Evolutionary conservation across 345 rosid species (phyloP), one percentile per base, ranked within the genome.

Genomic region (Brassica juncea): DNA sequence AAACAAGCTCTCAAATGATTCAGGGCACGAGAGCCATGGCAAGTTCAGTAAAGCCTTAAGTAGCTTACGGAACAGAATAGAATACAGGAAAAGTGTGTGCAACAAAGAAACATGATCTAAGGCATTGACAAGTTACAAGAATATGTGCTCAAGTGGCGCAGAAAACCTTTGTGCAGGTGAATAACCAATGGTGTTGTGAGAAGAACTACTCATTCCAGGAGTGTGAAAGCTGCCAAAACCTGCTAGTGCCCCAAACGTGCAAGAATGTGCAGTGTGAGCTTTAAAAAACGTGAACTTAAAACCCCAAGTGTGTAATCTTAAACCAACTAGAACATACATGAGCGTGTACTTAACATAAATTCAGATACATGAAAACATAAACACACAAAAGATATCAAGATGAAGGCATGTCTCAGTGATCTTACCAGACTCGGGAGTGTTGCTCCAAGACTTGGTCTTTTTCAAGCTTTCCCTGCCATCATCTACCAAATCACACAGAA

Each of bases 231-330:
- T 90, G 90, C 97, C 92, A 88, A 84, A 81, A 88, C 98, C 98
- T 94, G 97, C 91, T 92, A 84, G 94, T 94, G 92, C 85, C 90
- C 90, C 94, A 91, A 84, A 89, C 86, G 94, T 92, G 97, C 88
- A 91, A 91, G 89, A 87, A 85, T 87, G 97, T 91, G 97, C 89
- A 82, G 82, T 84, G 97, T 94, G 94, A 92, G 97, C 90, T 81
- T 88, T 84, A 61, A 84, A 79, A 84, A 88, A 81, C 80, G 79
- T 77, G 89, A 84, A 82, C 81, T 83, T 73, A 55, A 39, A 25
- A 74, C 54, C 77, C 84, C 81, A 82, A 85, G 80, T 76, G 85
- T 58, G 58, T 70, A 76, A 69, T 67, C 66, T 59, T 25, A 60
- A 27, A 60, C 72, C 61, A 78, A 59, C 71, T 8, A 63, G 68